Conservation (phyloP, 768 basidiomycete species). For the Kwoniella pini region DNA sequence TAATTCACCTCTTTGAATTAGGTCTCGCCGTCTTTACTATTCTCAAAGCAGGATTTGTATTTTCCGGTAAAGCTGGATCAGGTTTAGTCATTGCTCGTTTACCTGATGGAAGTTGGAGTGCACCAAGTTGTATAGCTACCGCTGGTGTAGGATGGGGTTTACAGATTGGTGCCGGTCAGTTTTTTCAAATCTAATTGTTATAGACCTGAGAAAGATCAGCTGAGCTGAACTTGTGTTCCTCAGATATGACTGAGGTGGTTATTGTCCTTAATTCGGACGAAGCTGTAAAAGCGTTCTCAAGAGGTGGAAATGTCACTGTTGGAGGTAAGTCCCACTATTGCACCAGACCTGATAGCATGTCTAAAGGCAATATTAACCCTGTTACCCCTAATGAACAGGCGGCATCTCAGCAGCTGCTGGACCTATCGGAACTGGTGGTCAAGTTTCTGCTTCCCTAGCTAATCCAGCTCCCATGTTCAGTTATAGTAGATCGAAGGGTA, state of each 20-base stretch:
- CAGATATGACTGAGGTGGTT: constrained; percentile 70
- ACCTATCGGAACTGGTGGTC: constrained; percentile 91
- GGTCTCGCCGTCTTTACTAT: constrained; percentile 95
- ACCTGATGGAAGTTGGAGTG: constrained; percentile 94
- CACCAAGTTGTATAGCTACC: constrained; percentile 94
- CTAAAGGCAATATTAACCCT: no score
- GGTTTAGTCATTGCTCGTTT: constrained; percentile 89
- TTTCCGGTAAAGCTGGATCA: constrained; percentile 91
- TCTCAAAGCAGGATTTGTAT: constrained; percentile 83
- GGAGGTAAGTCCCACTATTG: constrained; percentile 63
- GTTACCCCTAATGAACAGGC: no score
- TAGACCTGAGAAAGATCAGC: no score
- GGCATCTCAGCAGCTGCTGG: constrained; percentile 70
- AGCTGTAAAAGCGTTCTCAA: constrained; percentile 89
- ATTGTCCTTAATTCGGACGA: constrained; percentile 96
- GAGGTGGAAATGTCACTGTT: constrained; percentile 94
- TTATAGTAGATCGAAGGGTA: constrained; percentile 92
- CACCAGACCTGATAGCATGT: neutral
- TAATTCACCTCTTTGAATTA: constrained; percentile 49
- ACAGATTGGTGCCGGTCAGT: constrained; percentile 88
- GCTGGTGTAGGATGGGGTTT: constrained; percentile 64
- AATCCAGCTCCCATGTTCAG: constrained; percentile 98
- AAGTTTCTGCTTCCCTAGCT: constrained; percentile 70
- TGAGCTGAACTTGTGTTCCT: no score
- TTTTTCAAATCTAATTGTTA: constrained; percentile 54